Conservation (phyloP, 768 basidiomycete species). For the Leucogyrophana mollusca region DNA sequence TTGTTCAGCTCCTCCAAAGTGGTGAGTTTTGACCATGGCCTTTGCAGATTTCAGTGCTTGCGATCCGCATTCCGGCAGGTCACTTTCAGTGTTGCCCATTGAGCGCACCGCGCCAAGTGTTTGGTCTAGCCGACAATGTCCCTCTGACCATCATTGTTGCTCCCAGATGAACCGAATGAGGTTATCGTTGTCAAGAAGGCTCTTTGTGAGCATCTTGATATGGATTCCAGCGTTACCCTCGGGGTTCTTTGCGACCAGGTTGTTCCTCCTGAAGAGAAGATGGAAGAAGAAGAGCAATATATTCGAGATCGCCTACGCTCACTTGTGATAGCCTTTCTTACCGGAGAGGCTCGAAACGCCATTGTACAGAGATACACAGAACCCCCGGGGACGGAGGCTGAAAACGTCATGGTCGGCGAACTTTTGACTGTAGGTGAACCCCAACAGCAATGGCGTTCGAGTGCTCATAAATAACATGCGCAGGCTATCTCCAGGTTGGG, state of each 20-base stretch:
- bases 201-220: slow-evolving; percentile 59
- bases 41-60: background rate
- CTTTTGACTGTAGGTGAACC: slow-evolving; percentile 45
- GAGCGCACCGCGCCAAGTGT: too few relatives aligned
- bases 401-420: slow-evolving; percentile 46
- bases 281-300: slow-evolving; percentile 57
- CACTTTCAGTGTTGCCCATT: too few relatives aligned
- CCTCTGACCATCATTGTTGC: background rate
- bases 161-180: slow-evolving; percentile 63
- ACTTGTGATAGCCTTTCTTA: slow-evolving; percentile 60
- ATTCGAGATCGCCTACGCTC: slow-evolving; percentile 57
- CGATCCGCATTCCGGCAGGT: background rate
- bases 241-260: slow-evolving; percentile 72
- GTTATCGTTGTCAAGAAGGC: slow-evolving; percentile 59
- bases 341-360: slow-evolving; percentile 45
- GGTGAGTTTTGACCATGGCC: slow-evolving; percentile 42
- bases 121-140: background rate
- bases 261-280: slow-evolving; percentile 44
- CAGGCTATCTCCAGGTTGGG: slow-evolving; percentile 52
- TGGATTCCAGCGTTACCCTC: slow-evolving; percentile 59
- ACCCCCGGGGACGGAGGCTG: slow-evolving; percentile 41
- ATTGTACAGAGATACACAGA: slow-evolving; percentile 45
- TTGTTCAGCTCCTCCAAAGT: slow-evolving; percentile 73
- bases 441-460: background rate
- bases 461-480: slow-evolving; percentile 6